Evolutionary conservation across 2,329 filamentous ascomycete genomes (phyloP), one percentile per base, ranked within the genome.

Genomic region (Ophiocordyceps camponoti-rufipedis): DNA sequence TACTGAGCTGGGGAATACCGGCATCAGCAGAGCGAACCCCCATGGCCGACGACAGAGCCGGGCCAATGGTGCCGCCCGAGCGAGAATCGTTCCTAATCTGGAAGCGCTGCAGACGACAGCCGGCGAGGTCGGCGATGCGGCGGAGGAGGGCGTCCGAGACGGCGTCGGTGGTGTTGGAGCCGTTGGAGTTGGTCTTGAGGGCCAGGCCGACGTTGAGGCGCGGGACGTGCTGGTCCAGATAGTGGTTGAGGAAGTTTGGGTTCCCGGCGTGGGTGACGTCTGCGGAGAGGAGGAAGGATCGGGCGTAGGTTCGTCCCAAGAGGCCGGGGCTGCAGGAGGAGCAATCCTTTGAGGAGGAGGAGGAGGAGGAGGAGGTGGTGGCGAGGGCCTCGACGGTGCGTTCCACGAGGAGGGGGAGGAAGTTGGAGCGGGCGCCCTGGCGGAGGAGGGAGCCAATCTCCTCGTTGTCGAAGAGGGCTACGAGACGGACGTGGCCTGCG

Each of bases 401-500:
- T 65, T 93, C 85, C 48, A 96, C 74, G 23, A 82, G 75, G 35
- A 74, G 72, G 39, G 85, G 82, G 47, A 96, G 72, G 68, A 95
- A 93, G 68, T 95, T 96, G 46, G 85, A 80, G 45, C 75, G 74
- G 6, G 91, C 91, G 49, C 91, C 91, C 65, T 96, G 89, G 46
- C 89, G 83, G 44, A 95, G 76, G 9, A 86, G 71, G 28, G 84
- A 93, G 49, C 91, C 91, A 49, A 98, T 94, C 62, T 98, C 91
- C 62, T 98, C 91, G 56, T 95, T 84, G 58, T 96, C 91, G 57
- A 96, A 96, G 54, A 95, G 80, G n/a, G 82, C 87, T 33, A 91
- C 85, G 46, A 95, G 71, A 64, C 93, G 93, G 62, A 96, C 78
- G 45, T 81, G 74, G n/a, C 79, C 73, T 48, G 81, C 74, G 10